Conservation (phyloP, 495 filamentous ascomycete species). For the Tuber melanosporum region DNA sequence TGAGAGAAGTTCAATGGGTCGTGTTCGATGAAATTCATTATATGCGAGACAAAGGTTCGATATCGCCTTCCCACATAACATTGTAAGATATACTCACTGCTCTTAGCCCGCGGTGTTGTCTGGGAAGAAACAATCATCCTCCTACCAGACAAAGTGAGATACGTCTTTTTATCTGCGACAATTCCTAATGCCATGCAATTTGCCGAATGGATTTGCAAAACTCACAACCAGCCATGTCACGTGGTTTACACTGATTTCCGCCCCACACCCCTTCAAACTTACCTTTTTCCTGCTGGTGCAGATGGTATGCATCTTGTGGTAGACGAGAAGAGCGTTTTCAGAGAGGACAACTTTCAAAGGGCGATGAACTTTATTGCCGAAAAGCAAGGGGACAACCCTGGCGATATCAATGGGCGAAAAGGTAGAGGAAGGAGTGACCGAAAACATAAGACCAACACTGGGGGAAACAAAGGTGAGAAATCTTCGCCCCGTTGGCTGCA, state of each 20-base stretch:
- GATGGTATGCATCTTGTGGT: slow-evolving; percentile 93
- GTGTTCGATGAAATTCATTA: slow-evolving; percentile 98
- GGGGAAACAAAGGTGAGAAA: slow-evolving; percentile 55
- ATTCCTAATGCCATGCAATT: slow-evolving; percentile 99
- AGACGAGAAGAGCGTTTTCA: slow-evolving; percentile 90
- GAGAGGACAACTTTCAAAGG: slow-evolving; percentile 93
- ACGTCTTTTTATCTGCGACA: slow-evolving; percentile 96
- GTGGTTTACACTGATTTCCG: slow-evolving; percentile 98
- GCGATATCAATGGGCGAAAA: slow-evolving; percentile 66
- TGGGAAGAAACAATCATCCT: slow-evolving; percentile 99
- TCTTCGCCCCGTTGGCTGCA: background rate
- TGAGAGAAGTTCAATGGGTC: slow-evolving; percentile 97
- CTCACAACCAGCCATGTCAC: slow-evolving; percentile 92
- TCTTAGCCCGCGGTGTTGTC: slow-evolving; percentile 73
- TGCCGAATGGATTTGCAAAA: slow-evolving; percentile 96
- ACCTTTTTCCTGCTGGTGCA: slow-evolving; percentile 90
- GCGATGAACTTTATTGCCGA: slow-evolving; percentile 87
- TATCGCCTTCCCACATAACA: slow-evolving; percentile 6
- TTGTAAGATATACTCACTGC: slow-evolving; percentile 22
- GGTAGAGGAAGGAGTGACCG: slow-evolving; percentile 68
- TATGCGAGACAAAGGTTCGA: slow-evolving; percentile 73
- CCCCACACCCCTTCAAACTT: slow-evolving; percentile 91
- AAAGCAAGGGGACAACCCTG: slow-evolving; percentile 75
- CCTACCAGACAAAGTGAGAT: slow-evolving; percentile 93
- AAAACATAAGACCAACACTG: slow-evolving; percentile 83